Evolutionary conservation across 805 yeast species (phyloP), one percentile per base, ranked within the genome.

Genomic region (Blastobotrys mokoenaii): DNA sequence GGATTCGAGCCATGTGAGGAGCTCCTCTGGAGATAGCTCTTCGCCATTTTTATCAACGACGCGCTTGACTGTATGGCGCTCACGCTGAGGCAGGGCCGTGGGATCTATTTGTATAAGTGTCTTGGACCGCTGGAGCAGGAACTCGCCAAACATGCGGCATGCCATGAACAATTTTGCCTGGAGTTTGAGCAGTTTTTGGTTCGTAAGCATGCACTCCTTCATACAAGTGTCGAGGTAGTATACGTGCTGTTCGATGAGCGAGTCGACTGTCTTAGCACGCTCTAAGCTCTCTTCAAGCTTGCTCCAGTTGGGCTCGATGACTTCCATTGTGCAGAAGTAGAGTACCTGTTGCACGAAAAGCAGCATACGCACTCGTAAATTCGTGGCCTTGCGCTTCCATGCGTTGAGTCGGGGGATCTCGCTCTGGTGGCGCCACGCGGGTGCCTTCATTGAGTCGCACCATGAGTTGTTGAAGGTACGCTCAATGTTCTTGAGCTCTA

Each of bases 201-300:
- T 76, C 1, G 89, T 80, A 44, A 84, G 67, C 59, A 84, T 70
- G 9, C 87, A 77, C 51, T 81, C 84, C 50, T 77, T 73, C 51
- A 86, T 61, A 16, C 80, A 70, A 2, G 80, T 74, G 57, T 80
- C 83, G 49, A 85, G 65, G 54, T 74, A 80, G 7, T 72, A 67
- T 38, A 79, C 76, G 45, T 83, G 69, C 27, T 63, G 63, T n/a
- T 58, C 57, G 48, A 68, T 67, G 3, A 80, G 57, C 22, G 63
- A 55, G 46, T 72, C 76, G 46, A 77, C 70, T 33, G 70, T 65
- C 1, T 54, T 54, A 11, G 64, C 57, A 3, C 51, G 48, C 1
- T 51, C 58, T 41, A 66, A 51, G 2, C 59, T 52, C 0, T 37
- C 34, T 36, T 57, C 52, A 20, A 84, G 66, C 27, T 60, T 64